These are phyloP conservation scores for Yarrowia keelungensis DNA, from an alignment of 805 yeast species.

Conservation along the genomic window DNA sequence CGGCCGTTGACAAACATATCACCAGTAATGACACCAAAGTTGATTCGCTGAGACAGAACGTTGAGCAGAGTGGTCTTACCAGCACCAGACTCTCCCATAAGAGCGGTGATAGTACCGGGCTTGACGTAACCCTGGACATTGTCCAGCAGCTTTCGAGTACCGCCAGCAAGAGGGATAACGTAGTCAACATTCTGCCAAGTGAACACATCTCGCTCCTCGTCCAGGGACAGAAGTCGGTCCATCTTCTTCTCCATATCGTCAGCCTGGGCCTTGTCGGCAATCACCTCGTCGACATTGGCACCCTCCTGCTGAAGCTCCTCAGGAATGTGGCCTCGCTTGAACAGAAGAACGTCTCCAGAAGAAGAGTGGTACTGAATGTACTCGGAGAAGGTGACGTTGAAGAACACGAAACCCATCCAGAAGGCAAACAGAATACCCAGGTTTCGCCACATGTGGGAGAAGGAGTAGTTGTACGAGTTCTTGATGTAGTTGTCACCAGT, in stretches of 20 bases:
- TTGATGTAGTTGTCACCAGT: slow-evolving; percentile 65
- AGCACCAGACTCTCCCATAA: slow-evolving; percentile 89
- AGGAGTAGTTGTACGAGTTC: slow-evolving; percentile 58
- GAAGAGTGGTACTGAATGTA: slow-evolving; percentile 48
- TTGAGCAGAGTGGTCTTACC: slow-evolving; percentile 82
- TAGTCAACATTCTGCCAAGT: slow-evolving; percentile 70
- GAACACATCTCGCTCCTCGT: slow-evolving; percentile 48
- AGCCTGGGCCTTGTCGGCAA: slow-evolving; percentile 45
- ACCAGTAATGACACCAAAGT: slow-evolving; percentile 74
- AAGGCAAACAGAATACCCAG: slow-evolving; percentile 70
- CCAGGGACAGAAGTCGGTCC: slow-evolving; percentile 43
- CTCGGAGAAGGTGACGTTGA: slow-evolving; percentile 50
- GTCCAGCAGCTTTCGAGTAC: slow-evolving; percentile 52
- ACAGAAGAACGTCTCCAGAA: slow-evolving; percentile 49
- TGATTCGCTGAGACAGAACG: slow-evolving; percentile 73
- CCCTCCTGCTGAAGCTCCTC: slow-evolving; percentile 48
- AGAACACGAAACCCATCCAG: slow-evolving; percentile 51
- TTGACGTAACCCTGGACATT: slow-evolving; percentile 74
- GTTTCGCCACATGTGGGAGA: slow-evolving; percentile 78
- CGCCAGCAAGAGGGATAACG: slow-evolving; percentile 56
- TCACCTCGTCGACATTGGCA: slow-evolving; percentile 43
- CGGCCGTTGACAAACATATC: slow-evolving; percentile 75
- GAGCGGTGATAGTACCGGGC: slow-evolving; percentile 81
- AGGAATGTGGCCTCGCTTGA: slow-evolving; percentile 51
- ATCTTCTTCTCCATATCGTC: slow-evolving; percentile 46